Conservation (phyloP, 441 rosid genomes). For the Breynia disticha region DNA sequence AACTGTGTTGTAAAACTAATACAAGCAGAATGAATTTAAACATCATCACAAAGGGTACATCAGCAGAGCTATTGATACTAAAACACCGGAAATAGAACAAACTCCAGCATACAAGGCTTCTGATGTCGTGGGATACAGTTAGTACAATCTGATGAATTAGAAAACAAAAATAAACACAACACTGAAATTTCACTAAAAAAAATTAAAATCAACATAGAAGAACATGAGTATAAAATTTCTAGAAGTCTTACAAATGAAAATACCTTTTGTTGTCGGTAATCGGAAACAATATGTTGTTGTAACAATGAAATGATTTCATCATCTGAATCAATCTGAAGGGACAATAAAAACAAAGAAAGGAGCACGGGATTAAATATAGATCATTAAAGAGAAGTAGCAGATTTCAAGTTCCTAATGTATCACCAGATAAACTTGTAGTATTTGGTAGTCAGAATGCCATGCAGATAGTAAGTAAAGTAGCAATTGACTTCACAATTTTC, state of each 20-base stretch:
- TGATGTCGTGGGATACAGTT: too few relatives aligned
- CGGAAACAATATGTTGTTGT: slow-evolving; percentile 62
- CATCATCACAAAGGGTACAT: too few relatives aligned
- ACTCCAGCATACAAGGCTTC: too few relatives aligned
- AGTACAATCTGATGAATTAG: too few relatives aligned
- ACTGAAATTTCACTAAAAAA: not conserved
- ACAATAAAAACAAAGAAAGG: not conserved
- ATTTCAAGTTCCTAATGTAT: not conserved
- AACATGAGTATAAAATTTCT: not conserved
- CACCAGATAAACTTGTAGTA: too few relatives aligned
- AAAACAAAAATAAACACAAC: not conserved
- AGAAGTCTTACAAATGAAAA: slow-evolving; percentile 13
- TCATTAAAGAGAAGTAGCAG: not conserved
- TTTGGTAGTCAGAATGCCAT: too few relatives aligned
- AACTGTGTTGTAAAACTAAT: too few relatives aligned
- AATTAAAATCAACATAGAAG: not conserved
- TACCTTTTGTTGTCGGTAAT: slow-evolving; percentile 83
- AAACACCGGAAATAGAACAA: too few relatives aligned
- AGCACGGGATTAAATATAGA: not conserved
- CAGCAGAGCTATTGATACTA: too few relatives aligned
- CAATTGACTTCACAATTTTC: not conserved
- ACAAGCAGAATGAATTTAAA: too few relatives aligned
- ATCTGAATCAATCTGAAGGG: slow-evolving; percentile 70
- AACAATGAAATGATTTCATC: slow-evolving; percentile 61
- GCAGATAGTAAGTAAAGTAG: not conserved